Percentiles rank a stretch among this genome's conserved stretches.
Evolutionary conservation across 2,329 filamentous ascomycete species (phyloP).

Genomic region (Hypoxylon sp.): DNA sequence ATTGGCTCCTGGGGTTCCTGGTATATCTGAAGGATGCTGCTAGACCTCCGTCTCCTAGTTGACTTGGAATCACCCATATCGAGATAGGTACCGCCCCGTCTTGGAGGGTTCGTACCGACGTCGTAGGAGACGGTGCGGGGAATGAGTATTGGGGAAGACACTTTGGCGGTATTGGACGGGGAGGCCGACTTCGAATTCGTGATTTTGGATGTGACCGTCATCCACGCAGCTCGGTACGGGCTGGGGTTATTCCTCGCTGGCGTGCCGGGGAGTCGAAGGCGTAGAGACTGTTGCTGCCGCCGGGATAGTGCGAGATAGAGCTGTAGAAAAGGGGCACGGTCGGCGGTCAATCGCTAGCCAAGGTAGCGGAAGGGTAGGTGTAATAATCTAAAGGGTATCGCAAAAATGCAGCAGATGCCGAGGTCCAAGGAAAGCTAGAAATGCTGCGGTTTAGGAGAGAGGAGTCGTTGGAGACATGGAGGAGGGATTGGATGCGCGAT

Average conservation of each 20-base stretch:
- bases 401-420: constrained; percentile 32
- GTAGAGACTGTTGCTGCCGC: constrained; percentile 14
- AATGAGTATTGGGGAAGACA: constrained; percentile 91
- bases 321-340: constrained; percentile 7
- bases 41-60: constrained; percentile 91
- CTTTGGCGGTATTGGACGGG: constrained; percentile 85
- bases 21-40: constrained; percentile 92
- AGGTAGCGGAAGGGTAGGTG: constrained; percentile 5
- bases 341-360: constrained; percentile 17
- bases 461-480: constrained; percentile 27
- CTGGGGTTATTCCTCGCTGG: constrained; percentile 5
- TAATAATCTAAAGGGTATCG: constrained; percentile 42
- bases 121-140: constrained; percentile 93
- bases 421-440: constrained; percentile 36
- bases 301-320: constrained; percentile 13
- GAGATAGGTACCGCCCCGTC: constrained; percentile 72
- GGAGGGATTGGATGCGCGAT: constrained; percentile 22
- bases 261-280: constrained; percentile 13
- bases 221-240: constrained; percentile 36
- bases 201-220: constrained; percentile 43
- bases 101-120: constrained; percentile 79
- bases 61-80: constrained; percentile 73
- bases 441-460: constrained; percentile 37
- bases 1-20: constrained; percentile 96
- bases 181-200: constrained; percentile 43